Base-by-base conservation (phyloP, 805 yeast species). In the Candida tallmaniae region DNA sequence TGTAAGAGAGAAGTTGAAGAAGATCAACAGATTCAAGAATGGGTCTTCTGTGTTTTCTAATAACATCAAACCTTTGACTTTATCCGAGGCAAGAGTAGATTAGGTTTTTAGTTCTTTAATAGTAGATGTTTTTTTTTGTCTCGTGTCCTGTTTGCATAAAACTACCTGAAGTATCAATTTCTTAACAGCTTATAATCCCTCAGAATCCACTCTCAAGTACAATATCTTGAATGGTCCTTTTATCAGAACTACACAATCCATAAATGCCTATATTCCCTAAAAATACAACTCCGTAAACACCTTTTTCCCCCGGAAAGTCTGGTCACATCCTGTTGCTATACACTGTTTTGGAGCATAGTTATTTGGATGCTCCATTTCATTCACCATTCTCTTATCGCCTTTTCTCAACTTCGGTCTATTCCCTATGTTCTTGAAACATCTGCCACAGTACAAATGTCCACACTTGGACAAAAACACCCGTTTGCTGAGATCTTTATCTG, bases 391-490 rank as follows among this genome's bases (percentile, higher is more conserved):
- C 23, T 29, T 31, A 7, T 25, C 28, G 2, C 30, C 35, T 13
- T 13, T n/a, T n/a, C 45, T 49, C 27, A 38, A 40, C 15, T 46
- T 48, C n/a, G 65, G 62, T 33, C 69, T 49, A 46, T 72, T 68
- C 12, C 71, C 72, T n/a, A 82, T 76, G 46, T 78, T 73, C 44
- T 75, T 75, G 15, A 82, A 83, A 58, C 96, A 87, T 27, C 90
- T 58, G 1, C 96, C 96, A 56, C 96, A 87, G 53, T 76, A 87
- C 0, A 79, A 73, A 60, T 87, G 96, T 0, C 96, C 96, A 63
- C 96, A 87, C 25, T 56, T 60, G 0, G 84, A 72, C 13, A 71
- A 68, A 49, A 80, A 87, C 9, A 55, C 36, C 23, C 68, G 35
- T 22, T 32, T 40, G 9, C 49, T 40, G 20, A 60, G 24, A 31